Evolutionary conservation across 495 filamentous ascomycete genomes (phyloP).

Genomic region (Trichoderma erinaceum): DNA sequence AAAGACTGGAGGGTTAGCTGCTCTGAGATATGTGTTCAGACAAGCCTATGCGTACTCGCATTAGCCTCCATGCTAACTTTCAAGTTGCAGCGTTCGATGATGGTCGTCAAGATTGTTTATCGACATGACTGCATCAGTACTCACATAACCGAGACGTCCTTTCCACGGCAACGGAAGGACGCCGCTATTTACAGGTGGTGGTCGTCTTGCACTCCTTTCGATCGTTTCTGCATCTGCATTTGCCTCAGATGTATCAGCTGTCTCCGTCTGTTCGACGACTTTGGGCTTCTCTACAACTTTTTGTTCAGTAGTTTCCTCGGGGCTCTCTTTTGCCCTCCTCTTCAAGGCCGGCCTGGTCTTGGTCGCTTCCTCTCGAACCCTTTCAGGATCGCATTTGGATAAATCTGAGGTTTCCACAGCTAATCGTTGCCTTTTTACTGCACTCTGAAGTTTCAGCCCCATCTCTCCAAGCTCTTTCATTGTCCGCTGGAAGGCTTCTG

Average conservation of each 20-base stretch:
- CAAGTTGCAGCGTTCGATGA: too few relatives aligned
- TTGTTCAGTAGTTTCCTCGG: conserved; percentile 22
- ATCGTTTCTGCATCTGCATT: conserved; percentile 33
- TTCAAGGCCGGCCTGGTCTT: not conserved
- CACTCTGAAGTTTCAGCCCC: conserved; percentile 25
- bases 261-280: conserved; percentile 17
- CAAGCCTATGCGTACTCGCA: conserved; percentile 56
- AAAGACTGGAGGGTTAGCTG: conserved; percentile 80
- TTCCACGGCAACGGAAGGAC: conserved; percentile 91
- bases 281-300: conserved; percentile 20
- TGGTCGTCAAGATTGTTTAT: not conserved
- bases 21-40: conserved; percentile 86
- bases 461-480: conserved; percentile 26
- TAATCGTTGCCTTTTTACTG: conserved; percentile 24
- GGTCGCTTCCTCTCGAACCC: conserved; percentile 31
- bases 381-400: conserved; percentile 4
- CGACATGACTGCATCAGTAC: conserved; percentile 24
- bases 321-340: conserved; percentile 31
- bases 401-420: conserved; percentile 21
- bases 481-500: conserved; percentile 5
- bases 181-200: conserved; percentile 76
- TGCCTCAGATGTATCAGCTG: conserved; percentile 15
- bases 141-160: conserved; percentile 83
- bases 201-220: conserved; percentile 45
- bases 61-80: not conserved